Evolutionary conservation across 768 basidiomycete genomes (phyloP).

Genomic region (Lentinula lateritia): DNA sequence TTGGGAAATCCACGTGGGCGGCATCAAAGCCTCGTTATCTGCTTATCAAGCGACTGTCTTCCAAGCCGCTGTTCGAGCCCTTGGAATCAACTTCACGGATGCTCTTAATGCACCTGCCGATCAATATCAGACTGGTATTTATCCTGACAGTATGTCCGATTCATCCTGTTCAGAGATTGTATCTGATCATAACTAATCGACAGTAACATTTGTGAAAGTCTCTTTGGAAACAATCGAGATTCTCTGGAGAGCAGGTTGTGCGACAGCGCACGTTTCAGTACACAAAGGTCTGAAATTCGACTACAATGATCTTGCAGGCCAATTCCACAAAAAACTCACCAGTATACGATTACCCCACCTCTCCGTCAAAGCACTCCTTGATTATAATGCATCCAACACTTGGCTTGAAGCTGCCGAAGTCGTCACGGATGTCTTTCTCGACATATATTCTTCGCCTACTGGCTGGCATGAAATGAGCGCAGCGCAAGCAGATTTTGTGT

Average conservation of each 20-base stretch:
- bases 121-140: slow-evolving; percentile 53
- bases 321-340: slow-evolving; percentile 57
- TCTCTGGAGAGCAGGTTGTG: slow-evolving; percentile 46
- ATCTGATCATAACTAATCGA: not conserved
- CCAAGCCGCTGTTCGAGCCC: slow-evolving; percentile 46
- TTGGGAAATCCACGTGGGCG: slow-evolving; percentile 82
- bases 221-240: slow-evolving; percentile 47
- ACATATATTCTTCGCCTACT: slow-evolving; percentile 61
- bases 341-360: slow-evolving; percentile 52
- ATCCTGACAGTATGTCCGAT: slow-evolving; percentile 68
- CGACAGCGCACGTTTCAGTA: slow-evolving; percentile 50
- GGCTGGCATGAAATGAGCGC: slow-evolving; percentile 47
- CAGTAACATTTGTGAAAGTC: slow-evolving; percentile 85
- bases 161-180: not conserved
- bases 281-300: slow-evolving; percentile 60
- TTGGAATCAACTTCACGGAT: slow-evolving; percentile 71
- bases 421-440: slow-evolving; percentile 50
- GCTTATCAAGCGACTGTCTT: slow-evolving; percentile 49
- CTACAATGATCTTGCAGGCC: slow-evolving; percentile 71
- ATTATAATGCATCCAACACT: slow-evolving; percentile 28
- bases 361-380: slow-evolving; percentile 45
- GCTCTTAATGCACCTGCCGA: slow-evolving; percentile 73
- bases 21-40: slow-evolving; percentile 50
- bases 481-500: slow-evolving; percentile 61
- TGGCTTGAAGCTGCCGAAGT: slow-evolving; percentile 69